Percentiles rank a stretch among this genome's conserved stretches.
Evolutionary conservation across 2,329 filamentous ascomycete species (phyloP).

Genomic region (Domatiomyces catenatus): DNA sequence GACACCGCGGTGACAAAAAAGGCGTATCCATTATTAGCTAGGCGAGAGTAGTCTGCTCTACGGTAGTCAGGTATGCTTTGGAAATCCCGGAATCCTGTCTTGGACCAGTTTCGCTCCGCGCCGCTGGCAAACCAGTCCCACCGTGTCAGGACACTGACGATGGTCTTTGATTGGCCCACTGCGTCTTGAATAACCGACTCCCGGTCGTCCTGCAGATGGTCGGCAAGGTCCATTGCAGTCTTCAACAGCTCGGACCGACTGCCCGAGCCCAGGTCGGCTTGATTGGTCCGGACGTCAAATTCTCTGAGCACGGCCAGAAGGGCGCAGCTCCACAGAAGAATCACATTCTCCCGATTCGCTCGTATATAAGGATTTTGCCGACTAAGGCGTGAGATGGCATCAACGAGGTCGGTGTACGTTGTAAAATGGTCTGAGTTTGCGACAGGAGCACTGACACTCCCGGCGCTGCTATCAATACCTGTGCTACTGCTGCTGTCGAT

Average conservation of each 20-base stretch:
- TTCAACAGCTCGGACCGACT: background rate
- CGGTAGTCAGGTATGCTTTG: background rate
- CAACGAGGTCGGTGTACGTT: background rate
- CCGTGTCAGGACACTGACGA: background rate
- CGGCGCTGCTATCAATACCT: background rate
- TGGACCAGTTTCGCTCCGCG: background rate
- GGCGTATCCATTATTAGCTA: background rate
- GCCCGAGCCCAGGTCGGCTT: background rate
- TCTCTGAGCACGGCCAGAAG: background rate
- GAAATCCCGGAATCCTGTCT: background rate
- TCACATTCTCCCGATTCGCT: background rate
- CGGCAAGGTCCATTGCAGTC: background rate
- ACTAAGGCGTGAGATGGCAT: background rate
- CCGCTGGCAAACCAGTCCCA: background rate
- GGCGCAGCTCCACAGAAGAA: background rate
- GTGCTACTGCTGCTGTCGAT: background rate
- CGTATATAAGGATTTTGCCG: background rate
- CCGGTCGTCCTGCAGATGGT: background rate
- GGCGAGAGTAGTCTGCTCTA: background rate
- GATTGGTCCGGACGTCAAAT: background rate
- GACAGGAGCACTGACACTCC: background rate
- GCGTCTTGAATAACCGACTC: background rate
- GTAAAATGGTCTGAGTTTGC: background rate
- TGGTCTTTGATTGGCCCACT: background rate
- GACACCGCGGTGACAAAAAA: background rate